Evolutionary conservation across 768 basidiomycete species (phyloP).

Genomic region (Boletus rufocinnamomeus): DNA sequence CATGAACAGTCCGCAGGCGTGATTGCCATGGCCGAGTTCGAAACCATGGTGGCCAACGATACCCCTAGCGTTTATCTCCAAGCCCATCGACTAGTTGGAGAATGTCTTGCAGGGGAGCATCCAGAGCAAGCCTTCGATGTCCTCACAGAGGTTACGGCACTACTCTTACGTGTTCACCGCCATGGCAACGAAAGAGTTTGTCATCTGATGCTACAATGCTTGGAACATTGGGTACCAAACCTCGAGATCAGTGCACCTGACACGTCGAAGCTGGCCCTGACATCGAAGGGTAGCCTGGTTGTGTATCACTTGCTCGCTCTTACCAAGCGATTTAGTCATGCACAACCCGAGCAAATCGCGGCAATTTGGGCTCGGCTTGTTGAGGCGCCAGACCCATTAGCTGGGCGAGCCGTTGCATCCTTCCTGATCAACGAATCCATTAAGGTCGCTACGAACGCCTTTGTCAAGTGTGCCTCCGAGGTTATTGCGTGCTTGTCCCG

Average conservation of each 20-base stretch:
- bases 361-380: slow-evolving; percentile 80
- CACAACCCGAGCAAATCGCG: slow-evolving; percentile 77
- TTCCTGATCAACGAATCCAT: slow-evolving; percentile 89
- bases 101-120: slow-evolving; percentile 77
- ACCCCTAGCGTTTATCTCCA: slow-evolving; percentile 78
- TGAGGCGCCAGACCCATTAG: slow-evolving; percentile 65
- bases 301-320: slow-evolving; percentile 84
- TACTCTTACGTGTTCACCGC: slow-evolving; percentile 66
- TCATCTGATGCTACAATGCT: slow-evolving; percentile 69
- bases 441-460: slow-evolving; percentile 76
- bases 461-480: slow-evolving; percentile 76
- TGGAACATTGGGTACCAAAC: slow-evolving; percentile 83
- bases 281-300: slow-evolving; percentile 56
- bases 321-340: slow-evolving; percentile 71
- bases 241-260: slow-evolving; percentile 59
- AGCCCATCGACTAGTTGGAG: slow-evolving; percentile 76
- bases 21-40: slow-evolving; percentile 69
- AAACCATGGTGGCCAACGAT: slow-evolving; percentile 69
- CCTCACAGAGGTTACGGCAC: slow-evolving; percentile 67
- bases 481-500: slow-evolving; percentile 85
- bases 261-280: slow-evolving; percentile 31
- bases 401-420: slow-evolving; percentile 76
- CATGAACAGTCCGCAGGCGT: slow-evolving; percentile 70
- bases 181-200: slow-evolving; percentile 49
- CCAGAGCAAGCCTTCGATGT: slow-evolving; percentile 64